Base-by-base conservation (phyloP, 345 rosid species). In the Aegle marmelos region DNA sequence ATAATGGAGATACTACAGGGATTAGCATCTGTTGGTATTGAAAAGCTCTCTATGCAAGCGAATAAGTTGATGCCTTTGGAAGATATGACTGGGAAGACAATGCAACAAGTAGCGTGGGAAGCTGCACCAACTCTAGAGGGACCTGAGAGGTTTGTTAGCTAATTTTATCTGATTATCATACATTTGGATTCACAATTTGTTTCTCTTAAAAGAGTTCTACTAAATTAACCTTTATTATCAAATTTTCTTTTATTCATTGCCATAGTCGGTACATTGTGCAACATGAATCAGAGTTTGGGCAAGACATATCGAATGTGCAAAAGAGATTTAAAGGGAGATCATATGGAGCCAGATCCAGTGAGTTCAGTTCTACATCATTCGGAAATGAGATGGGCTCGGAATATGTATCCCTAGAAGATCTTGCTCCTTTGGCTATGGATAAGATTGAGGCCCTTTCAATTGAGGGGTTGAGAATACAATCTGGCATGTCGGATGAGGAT, bases 371-470 rank as follows among this genome's bases (percentile, higher is more conserved):
- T 77, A 76, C 79, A 74, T 81, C 90, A 27, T 36, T 36, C 0
- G 81, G 80, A 76, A 83, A 53, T 72, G 91, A 82, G 69, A 74
- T 80, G 70, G 88, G 83, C 76, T 81, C 91, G 6, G 98, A 95
- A 67, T 95, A 88, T 82, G 98, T 90, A 77, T 91, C 97, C 79
- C 89, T 95, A 34, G 99, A 95, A 85, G 94, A 95, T 81, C 93
- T 95, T 71, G 99, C 99, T 78, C 99, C 98, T 70, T 83, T 95
- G 86, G 99, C 99, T 70, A 89, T 95, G 95, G 93, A 93, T 84
- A 94, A 95, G 89, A 92, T 95, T 72, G 99, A 95, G 89, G 97
- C 97, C 58, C 97, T 95, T 80, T 90, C 98, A 39, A 84, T 95
- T 79, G 99, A 95, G 84, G 99, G 99, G 63, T 84, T 95, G 85